phyloP scores from a whole-genome alignment of 305 asterid species.

The Solanum aculeatissimum region DNA sequence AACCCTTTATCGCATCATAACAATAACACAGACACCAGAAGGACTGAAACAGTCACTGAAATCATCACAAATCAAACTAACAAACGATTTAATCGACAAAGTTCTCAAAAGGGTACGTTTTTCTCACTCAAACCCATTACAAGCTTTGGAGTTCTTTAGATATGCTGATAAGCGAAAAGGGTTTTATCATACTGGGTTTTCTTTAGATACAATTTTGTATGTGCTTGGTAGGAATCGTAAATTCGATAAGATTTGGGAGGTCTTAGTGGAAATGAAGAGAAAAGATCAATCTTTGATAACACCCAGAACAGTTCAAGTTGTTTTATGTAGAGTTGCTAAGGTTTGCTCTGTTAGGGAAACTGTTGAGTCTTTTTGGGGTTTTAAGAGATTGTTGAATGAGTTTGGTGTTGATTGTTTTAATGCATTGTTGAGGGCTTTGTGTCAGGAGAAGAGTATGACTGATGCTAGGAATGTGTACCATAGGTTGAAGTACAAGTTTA shows the following conservation, averaged over 20 bases:
- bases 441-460: slow-evolving; percentile 80
- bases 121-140: slow-evolving; percentile 68
- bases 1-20: slow-evolving; percentile 38
- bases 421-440: slow-evolving; percentile 62
- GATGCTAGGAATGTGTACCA: slow-evolving; percentile 85
- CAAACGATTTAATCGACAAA: slow-evolving; percentile 46
- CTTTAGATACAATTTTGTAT: slow-evolving; percentile 70
- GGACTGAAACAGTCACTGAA: slow-evolving; percentile 38
- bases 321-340: slow-evolving; percentile 71
- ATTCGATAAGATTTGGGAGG: slow-evolving; percentile 56
- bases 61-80: slow-evolving; percentile 36
- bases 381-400: slow-evolving; percentile 37
- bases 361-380: slow-evolving; percentile 54
- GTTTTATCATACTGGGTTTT: slow-evolving; percentile 51
- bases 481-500: slow-evolving; percentile 57
- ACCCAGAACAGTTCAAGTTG: slow-evolving; percentile 67
- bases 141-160: slow-evolving; percentile 55
- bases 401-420: slow-evolving; percentile 63
- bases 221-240: slow-evolving; percentile 65
- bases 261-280: slow-evolving; percentile 49
- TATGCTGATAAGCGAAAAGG: slow-evolving; percentile 30
- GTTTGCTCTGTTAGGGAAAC: slow-evolving; percentile 77
- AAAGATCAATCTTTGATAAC: slow-evolving; percentile 58
- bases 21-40: slow-evolving; percentile 37
- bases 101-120: slow-evolving; percentile 80